Evolutionary conservation across 805 yeast species (phyloP).

Genomic region (Ogataea pini): DNA sequence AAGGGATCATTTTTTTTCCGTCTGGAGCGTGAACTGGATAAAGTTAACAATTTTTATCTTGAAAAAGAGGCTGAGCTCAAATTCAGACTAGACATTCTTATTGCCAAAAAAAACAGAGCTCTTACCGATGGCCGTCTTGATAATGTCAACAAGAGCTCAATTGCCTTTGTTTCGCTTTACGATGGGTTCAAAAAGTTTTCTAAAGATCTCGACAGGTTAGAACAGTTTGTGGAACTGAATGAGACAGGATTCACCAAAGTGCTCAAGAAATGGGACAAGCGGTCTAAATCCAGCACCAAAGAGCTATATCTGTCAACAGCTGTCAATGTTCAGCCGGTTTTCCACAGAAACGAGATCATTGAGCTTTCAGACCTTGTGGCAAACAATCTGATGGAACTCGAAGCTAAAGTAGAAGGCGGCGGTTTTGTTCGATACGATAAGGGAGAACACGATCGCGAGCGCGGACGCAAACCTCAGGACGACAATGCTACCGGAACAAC

Average conservation of each 20-base stretch:
- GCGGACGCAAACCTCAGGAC: constrained; percentile 3
- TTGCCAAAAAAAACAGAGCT: constrained; percentile 58
- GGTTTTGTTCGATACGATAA: constrained; percentile 32
- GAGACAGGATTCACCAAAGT: constrained; percentile 96
- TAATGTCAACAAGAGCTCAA: constrained; percentile 60
- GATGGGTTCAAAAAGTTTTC: constrained; percentile 89
- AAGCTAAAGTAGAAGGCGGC: constrained; percentile 57
- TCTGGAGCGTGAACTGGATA: constrained; percentile 91
- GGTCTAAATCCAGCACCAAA: constrained; percentile 91
- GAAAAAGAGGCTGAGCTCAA: constrained; percentile 89
- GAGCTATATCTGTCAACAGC: constrained; percentile 90
- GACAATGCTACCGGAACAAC: background rate
- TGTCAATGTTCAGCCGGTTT: constrained; percentile 94
- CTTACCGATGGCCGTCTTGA: constrained; percentile 45
- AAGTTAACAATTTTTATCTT: constrained; percentile 87
- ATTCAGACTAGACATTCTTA: constrained; percentile 71
- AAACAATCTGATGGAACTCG: constrained; percentile 68
- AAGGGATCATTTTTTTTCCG: constrained; percentile 88
- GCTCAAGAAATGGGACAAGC: constrained; percentile 95
- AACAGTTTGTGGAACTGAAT: constrained; percentile 91
- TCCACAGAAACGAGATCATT: constrained; percentile 85
- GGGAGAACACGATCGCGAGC: constrained; percentile 7
- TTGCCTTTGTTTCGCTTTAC: constrained; percentile 77
- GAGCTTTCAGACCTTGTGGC: constrained; percentile 77
- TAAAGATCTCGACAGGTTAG: constrained; percentile 82